Percentiles rank a stretch among this genome's conserved stretches.
Conservation (phyloP, 345 rosid species). For the Euphorbia lathyris region DNA sequence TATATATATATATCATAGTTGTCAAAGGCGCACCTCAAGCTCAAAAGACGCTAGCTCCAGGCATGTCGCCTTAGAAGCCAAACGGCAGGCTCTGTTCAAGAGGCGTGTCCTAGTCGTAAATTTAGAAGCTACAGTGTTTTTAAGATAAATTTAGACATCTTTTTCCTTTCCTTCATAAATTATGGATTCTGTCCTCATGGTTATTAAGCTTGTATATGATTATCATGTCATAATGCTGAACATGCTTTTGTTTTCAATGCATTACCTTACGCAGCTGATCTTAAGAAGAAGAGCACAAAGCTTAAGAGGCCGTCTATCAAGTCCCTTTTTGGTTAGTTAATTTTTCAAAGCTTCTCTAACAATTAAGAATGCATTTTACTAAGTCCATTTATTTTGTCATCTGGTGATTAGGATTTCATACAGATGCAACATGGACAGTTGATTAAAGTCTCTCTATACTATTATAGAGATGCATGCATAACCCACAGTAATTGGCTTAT, state of each 20-base stretch:
- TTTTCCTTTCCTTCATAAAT: background rate
- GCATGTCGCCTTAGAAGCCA: too few species aligned
- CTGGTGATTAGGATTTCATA: background rate
- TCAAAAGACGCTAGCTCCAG: too few species aligned
- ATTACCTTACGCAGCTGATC: slow-evolving; percentile 23
- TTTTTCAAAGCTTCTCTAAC: background rate
- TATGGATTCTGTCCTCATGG: background rate
- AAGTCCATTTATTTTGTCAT: background rate
- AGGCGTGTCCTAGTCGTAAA: too few species aligned
- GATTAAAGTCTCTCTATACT: background rate
- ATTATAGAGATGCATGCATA: background rate
- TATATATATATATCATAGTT: too few species aligned
- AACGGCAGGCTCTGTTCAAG: too few species aligned
- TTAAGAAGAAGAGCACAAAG: slow-evolving; percentile 32
- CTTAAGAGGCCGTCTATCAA: slow-evolving; percentile 34
- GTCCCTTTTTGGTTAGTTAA: slow-evolving; percentile 30
- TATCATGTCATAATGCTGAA: background rate
- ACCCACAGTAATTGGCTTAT: background rate
- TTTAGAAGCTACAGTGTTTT: too few species aligned
- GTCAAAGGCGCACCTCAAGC: too few species aligned
- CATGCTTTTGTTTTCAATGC: background rate
- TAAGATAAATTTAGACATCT: too few species aligned
- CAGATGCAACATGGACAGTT: background rate
- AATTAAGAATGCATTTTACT: background rate
- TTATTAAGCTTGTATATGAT: slow-evolving; percentile 2